Evolutionary conservation across 2,329 filamentous ascomycete genomes (phyloP), one percentile per base, ranked within the genome.

Genomic region (Capronia coronata): DNA sequence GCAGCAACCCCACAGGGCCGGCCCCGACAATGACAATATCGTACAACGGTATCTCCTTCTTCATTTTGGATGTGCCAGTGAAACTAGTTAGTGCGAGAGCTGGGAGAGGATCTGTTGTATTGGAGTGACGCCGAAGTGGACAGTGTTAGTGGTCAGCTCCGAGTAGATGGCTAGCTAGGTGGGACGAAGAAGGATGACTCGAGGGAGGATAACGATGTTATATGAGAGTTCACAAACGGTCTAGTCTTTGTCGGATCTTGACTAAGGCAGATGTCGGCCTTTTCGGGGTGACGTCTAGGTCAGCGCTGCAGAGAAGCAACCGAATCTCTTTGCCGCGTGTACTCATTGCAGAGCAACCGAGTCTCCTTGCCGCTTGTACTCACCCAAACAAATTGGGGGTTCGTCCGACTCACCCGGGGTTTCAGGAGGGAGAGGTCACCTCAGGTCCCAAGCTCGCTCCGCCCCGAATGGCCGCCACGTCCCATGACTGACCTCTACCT

Each of bases 1-100:
- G 77, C 70, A 94, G 83, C 50, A 95, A 78, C 48, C 90, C 90
- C 34, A 90, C 88, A 2, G 90, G 90, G 13, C 90, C 90, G 48
- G 90, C 90, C 57, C 90, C 90, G 48, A 95, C 77, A 59, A 95
- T 89, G 60, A 95, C 88, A 43, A 78, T 77, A 62, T 85, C 82
- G 41, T 58, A 59, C 40, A 53, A 47, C 23, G 54, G 49, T 43
- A 54, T 52, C 29, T 54, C 48, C 35, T 48, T 47, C 25, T 42
- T 40, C 53, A 56, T 56, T 19, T 37, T 52, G 14, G 49, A 45
- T 34, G n/a, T 37, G 14, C 7, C 13, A 4, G 39, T 22, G 25
- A 35, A 41, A 47, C 14, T 9, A 37, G 13, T 18, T 37, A 37
- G 14, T 6, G 30, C 30, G 30, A 19, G 14, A 9, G 3, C 16